phyloP scores from a whole-genome alignment of 768 basidiomycete species.

The Dictyophora rubrovolvata region DNA sequence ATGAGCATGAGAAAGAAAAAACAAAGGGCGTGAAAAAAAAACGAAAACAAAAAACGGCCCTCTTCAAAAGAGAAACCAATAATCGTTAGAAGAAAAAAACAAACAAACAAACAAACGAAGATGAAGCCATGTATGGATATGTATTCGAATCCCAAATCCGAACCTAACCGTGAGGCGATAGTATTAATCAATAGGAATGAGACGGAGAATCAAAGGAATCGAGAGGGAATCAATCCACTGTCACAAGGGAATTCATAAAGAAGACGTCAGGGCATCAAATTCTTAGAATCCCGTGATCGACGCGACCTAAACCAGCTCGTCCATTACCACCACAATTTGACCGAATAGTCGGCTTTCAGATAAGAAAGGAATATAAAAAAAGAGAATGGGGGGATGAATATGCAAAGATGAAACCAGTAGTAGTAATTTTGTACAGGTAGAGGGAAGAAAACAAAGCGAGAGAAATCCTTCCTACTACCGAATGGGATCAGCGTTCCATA shows the following conservation, averaged over 20 bases:
- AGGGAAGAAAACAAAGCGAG: no score
- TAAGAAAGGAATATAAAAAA: background rate
- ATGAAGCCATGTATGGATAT: background rate
- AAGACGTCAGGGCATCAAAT: background rate
- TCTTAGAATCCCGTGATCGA: background rate
- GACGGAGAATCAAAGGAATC: background rate
- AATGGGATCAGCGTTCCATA: background rate
- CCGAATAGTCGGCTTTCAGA: background rate
- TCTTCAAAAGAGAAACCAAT: background rate
- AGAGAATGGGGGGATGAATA: background rate
- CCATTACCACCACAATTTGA: background rate
- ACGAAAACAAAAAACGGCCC: background rate
- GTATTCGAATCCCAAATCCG: background rate
- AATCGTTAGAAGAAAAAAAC: background rate
- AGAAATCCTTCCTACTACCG: background rate
- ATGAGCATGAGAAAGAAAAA: background rate
- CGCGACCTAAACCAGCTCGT: background rate
- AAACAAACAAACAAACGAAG: no score
- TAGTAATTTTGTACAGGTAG: no score
- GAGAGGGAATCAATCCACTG: background rate
- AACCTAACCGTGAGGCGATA: background rate
- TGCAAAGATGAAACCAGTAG: background rate
- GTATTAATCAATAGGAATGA: background rate
- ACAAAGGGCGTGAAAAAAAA: background rate
- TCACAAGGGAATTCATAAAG: background rate